Evolutionary conservation across 1,284 basidiomycete species (phyloP).

Genomic region (Hemileia vastatrix): DNA sequence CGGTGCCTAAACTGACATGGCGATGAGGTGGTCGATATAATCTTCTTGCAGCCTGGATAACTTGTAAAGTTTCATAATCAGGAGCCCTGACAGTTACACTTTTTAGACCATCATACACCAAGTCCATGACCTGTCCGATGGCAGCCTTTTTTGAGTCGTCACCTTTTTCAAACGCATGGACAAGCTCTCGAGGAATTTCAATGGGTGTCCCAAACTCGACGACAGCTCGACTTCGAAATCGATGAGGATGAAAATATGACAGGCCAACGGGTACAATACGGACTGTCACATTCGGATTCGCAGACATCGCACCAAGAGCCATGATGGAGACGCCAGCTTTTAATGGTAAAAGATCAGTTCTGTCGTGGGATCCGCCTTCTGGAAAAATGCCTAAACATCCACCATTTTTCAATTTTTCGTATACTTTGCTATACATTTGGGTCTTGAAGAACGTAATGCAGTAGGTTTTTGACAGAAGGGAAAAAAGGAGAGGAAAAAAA

Average conservation of each 20-base stretch:
- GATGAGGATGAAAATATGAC: slow-evolving; percentile 90
- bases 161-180: slow-evolving; percentile 83
- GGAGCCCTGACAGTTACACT: slow-evolving; percentile 92
- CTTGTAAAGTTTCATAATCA: slow-evolving; percentile 90
- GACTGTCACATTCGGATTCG: slow-evolving; percentile 72
- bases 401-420: slow-evolving; percentile 72
- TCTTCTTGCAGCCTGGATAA: slow-evolving; percentile 89
- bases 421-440: slow-evolving; percentile 90
- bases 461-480: not conserved
- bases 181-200: slow-evolving; percentile 72
- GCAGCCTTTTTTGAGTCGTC: slow-evolving; percentile 83
- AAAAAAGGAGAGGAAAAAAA: not conserved
- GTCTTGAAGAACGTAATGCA: slow-evolving; percentile 81
- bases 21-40: slow-evolving; percentile 92
- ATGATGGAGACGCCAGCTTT: slow-evolving; percentile 95
- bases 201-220: slow-evolving; percentile 91
- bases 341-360: slow-evolving; percentile 82
- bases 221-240: slow-evolving; percentile 87
- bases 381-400: slow-evolving; percentile 93
- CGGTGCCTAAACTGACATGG: slow-evolving; percentile 85
- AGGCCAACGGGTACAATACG: slow-evolving; percentile 90
- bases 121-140: slow-evolving; percentile 75
- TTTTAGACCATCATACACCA: slow-evolving; percentile 92
- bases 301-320: slow-evolving; percentile 95
- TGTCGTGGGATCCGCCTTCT: slow-evolving; percentile 94